Conservation (phyloP, 345 rosid genomes). For the Garcia nutans region DNA sequence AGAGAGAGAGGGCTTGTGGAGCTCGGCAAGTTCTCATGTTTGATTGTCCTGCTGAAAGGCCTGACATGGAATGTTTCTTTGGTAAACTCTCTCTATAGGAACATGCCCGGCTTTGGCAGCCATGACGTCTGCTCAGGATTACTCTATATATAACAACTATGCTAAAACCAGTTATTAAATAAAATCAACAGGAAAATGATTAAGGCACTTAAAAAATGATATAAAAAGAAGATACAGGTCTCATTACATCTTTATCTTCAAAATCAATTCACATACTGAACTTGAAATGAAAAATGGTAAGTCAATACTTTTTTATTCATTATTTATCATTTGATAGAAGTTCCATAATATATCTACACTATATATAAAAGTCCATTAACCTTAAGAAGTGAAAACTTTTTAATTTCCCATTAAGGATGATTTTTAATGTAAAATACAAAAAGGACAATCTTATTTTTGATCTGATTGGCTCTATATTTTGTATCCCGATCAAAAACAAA, state of each 20-base stretch:
- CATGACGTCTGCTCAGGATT: not conserved
- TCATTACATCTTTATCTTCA: not conserved
- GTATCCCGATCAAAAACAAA: no score
- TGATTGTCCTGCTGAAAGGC: not conserved
- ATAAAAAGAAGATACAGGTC: not conserved
- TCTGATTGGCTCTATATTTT: no score
- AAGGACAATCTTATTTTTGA: no score
- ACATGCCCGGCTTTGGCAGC: not conserved
- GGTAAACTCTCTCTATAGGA: not conserved
- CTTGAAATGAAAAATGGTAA: not conserved
- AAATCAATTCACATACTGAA: not conserved
- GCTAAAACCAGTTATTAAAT: not conserved
- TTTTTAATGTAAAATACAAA: no score
- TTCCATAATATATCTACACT: not conserved
- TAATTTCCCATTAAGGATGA: no score
- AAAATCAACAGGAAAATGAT: not conserved
- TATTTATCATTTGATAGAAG: not conserved
- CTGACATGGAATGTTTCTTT: not conserved
- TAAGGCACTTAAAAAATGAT: not conserved
- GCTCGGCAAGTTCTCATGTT: not conserved
- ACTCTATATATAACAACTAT: not conserved
- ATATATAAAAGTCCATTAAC: no score
- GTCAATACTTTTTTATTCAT: not conserved
- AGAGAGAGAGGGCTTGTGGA: not conserved
- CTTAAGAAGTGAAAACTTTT: no score